phyloP scores from a whole-genome alignment of 2,329 filamentous ascomycete genomes.

The Trichophyton rubrum region DNA sequence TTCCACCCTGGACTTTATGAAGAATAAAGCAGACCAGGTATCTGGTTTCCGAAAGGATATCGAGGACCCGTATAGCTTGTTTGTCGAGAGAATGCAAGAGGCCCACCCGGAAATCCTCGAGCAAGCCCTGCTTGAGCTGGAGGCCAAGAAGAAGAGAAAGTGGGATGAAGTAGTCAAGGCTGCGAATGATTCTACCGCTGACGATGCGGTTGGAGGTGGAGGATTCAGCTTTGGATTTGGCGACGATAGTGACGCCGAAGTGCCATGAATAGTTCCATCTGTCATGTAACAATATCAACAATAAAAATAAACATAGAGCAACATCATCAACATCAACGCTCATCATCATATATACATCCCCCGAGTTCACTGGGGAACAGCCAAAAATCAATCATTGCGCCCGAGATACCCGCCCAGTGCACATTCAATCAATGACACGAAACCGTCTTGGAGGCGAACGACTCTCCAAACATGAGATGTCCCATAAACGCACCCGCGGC shows the following conservation, averaged over 20 bases:
- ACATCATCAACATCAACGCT: neutral
- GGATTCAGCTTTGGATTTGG: conserved; percentile 55
- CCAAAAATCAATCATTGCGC: neutral
- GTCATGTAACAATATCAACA: conserved; percentile 6
- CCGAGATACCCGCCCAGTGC: neutral
- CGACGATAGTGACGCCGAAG: conserved; percentile 43
- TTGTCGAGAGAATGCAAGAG: conserved; percentile 54
- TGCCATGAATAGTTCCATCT: conserved; percentile 22
- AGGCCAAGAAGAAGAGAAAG: conserved; percentile 59
- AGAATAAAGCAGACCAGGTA: conserved; percentile 71
- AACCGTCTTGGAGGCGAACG: conserved; percentile 65
- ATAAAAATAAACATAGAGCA: neutral
- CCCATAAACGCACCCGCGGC: conserved; percentile 79
- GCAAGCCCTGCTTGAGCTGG: conserved; percentile 51
- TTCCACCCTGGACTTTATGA: conserved; percentile 66
- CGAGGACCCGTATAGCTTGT: conserved; percentile 59
- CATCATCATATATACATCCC: neutral
- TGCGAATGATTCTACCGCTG: conserved; percentile 24
- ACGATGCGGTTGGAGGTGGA: conserved; percentile 27
- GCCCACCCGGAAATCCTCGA: conserved; percentile 55
- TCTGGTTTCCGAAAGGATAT: conserved; percentile 70
- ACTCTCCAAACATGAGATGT: conserved; percentile 67
- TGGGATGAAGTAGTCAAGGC: conserved; percentile 68
- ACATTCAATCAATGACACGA: conserved; percentile 60
- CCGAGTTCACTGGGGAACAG: neutral